Conservation (phyloP, 23 red algal species). For the Gracilaria caudata region DNA sequence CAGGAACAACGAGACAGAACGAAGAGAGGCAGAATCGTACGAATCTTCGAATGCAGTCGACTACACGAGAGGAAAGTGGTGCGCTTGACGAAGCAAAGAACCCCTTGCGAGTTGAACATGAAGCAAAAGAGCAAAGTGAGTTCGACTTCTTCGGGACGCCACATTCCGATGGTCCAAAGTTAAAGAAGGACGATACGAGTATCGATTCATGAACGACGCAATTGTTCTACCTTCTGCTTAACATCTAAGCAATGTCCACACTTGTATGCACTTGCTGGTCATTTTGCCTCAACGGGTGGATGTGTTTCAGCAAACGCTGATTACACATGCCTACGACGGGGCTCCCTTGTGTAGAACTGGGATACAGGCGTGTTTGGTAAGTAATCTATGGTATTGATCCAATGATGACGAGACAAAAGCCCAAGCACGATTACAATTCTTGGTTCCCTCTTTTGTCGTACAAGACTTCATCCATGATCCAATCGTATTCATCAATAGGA, state of each 20-base stretch:
- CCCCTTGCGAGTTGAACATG: not conserved
- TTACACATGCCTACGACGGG: not conserved
- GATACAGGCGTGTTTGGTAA: no score
- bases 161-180: not conserved
- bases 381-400: no score
- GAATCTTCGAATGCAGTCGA: not conserved
- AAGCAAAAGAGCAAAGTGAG: not conserved
- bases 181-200: not conserved
- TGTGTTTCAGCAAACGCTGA: not conserved
- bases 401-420: not conserved
- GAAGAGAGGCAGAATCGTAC: not conserved
- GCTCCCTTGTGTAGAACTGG: not conserved
- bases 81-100: not conserved
- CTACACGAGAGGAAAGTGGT: not conserved
- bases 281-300: not conserved
- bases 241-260: not conserved
- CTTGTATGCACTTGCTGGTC: not conserved
- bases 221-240: not conserved
- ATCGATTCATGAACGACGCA: not conserved
- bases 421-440: not conserved
- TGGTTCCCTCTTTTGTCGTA: not conserved
- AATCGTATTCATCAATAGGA: slow-evolving; percentile 58
- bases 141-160: slow-evolving; percentile 11
- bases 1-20: not conserved
- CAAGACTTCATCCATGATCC: slow-evolving; percentile 62